Conservation (phyloP, 805 yeast species). For the Kuraishia hungarica region DNA sequence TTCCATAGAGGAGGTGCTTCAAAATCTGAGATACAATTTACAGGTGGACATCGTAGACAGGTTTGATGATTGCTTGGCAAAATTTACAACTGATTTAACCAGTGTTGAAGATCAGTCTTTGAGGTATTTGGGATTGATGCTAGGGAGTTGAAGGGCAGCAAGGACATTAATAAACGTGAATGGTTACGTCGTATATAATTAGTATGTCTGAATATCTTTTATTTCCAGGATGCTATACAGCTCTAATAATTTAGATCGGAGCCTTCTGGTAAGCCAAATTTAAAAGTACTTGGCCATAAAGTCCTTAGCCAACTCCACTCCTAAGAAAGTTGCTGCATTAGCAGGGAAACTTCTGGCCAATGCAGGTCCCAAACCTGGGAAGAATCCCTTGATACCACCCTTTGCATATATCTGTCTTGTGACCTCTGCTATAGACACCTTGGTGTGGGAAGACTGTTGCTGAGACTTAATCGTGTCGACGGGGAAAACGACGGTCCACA, state of each 20-base stretch:
- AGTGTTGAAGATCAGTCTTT: constrained; percentile 41
- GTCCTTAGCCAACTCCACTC: constrained; percentile 71
- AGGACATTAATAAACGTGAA: constrained; percentile 41
- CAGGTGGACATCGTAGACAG: constrained; percentile 33
- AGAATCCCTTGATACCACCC: constrained; percentile 85
- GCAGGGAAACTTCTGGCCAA: constrained; percentile 94
- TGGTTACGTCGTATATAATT: constrained; percentile 78
- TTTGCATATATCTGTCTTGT: constrained; percentile 59
- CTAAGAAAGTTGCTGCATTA: constrained; percentile 96
- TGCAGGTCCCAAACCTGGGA: constrained; percentile 98
- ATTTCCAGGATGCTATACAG: constrained; percentile 79
- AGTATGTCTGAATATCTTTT: constrained; percentile 76
- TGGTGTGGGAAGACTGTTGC: constrained; percentile 57
- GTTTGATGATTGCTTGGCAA: constrained; percentile 49
- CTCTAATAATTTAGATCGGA: constrained; percentile 52
- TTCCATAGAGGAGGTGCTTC: constrained; percentile 16
- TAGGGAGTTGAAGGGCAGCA: constrained; percentile 51
- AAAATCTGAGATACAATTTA: constrained; percentile 30
- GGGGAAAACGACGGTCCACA: constrained; percentile 97
- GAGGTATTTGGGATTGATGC: constrained; percentile 32
- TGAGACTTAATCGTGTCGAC: constrained; percentile 88
- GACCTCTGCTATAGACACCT: constrained; percentile 51
- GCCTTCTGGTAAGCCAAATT: constrained; percentile 22
- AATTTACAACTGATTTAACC: constrained; percentile 50
- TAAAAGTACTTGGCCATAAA: constrained; percentile 6